These are phyloP conservation scores for Aristolochia fimbriata DNA, from an alignment of 164 flowering plant genomes.

Conservation along the genomic window DNA sequence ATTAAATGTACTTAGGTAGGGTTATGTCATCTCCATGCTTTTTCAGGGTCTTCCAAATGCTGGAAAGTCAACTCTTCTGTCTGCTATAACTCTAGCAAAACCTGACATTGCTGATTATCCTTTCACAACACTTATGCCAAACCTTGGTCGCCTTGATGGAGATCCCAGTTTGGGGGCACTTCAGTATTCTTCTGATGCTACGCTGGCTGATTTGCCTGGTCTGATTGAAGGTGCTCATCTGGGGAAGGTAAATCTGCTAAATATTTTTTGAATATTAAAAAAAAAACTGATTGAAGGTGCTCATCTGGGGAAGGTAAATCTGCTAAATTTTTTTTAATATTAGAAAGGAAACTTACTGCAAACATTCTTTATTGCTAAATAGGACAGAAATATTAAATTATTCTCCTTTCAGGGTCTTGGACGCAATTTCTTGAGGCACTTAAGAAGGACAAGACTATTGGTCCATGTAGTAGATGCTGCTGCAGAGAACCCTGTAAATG, in stretches of 20 bases:
- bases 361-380: background rate
- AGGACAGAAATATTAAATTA: conserved; percentile 1
- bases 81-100: conserved; percentile 79
- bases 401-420: conserved; percentile 75
- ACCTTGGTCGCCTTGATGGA: conserved; percentile 95
- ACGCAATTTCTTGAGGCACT: conserved; percentile 88
- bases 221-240: conserved; percentile 98
- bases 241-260: conserved; percentile 60
- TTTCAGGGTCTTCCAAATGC: conserved; percentile 97
- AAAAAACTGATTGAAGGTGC: conserved; percentile 99
- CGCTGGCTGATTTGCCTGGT: conserved; percentile 96
- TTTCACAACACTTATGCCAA: conserved; percentile 97
- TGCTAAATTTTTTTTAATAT: background rate
- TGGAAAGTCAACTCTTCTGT: conserved; percentile 92
- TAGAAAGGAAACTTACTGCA: background rate
- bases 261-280: background rate
- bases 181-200: conserved; percentile 73
- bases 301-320: conserved; percentile 87
- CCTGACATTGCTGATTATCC: conserved; percentile 98
- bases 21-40: background rate
- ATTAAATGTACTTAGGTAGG: too few relatives aligned
- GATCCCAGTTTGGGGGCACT: conserved; percentile 83
- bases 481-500: conserved; percentile 66
- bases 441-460: conserved; percentile 79
- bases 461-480: conserved; percentile 98